Conservation (phyloP, 129 eudicot species). For the Flaveria brownii region DNA sequence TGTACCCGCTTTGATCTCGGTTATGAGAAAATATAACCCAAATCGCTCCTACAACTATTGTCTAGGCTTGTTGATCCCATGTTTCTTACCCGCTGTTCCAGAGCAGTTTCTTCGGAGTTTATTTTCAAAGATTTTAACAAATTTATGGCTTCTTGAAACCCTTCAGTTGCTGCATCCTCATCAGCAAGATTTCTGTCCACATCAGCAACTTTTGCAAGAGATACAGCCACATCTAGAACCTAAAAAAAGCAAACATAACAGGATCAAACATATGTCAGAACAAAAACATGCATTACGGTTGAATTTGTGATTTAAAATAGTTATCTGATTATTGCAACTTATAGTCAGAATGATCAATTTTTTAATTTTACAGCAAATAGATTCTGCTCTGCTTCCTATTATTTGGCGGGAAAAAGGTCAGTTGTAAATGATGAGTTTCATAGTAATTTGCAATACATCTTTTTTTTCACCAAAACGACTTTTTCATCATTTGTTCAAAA, state of each 20-base stretch:
- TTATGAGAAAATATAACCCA: slow-evolving; percentile 3
- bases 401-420: background rate
- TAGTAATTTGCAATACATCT: too few relatives aligned
- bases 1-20: slow-evolving; percentile 4
- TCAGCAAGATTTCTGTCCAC: slow-evolving; percentile 83
- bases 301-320: background rate
- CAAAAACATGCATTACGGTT: background rate
- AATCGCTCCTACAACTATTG: background rate
- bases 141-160: slow-evolving; percentile 77
- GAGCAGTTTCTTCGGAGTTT: slow-evolving; percentile 54
- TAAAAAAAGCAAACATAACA: slow-evolving; percentile 27
- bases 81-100: slow-evolving; percentile 76
- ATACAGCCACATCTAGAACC: slow-evolving; percentile 83
- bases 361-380: background rate
- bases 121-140: slow-evolving; percentile 58
- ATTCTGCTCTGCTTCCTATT: background rate
- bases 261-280: slow-evolving; percentile 5
- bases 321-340: background rate
- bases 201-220: slow-evolving; percentile 97
- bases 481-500: too few relatives aligned
- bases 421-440: too few relatives aligned
- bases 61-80: background rate
- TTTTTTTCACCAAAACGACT: too few relatives aligned
- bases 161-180: slow-evolving; percentile 64
- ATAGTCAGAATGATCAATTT: background rate